Percentiles rank a stretch among this genome's conserved stretches.
Evolutionary conservation across 805 yeast species (phyloP).

Genomic region (Saccharomycopsis babjevae): DNA sequence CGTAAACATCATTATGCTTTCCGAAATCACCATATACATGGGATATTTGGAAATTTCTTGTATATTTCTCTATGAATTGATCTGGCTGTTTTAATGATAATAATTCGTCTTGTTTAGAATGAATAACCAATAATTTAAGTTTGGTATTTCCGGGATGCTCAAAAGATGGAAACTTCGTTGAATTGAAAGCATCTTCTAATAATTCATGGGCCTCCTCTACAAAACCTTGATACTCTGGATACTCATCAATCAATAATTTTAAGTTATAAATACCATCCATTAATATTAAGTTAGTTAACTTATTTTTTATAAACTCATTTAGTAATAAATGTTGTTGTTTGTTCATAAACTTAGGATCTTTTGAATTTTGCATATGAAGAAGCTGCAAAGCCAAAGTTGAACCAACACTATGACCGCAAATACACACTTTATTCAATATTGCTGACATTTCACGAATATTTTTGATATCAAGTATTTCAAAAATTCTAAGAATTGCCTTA

Average conservation of each 20-base stretch:
- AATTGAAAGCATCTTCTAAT: slow-evolving; percentile 20
- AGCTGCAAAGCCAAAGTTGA: slow-evolving; percentile 54
- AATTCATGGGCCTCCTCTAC: slow-evolving; percentile 47
- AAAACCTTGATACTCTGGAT: slow-evolving; percentile 48
- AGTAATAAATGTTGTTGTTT: neutral
- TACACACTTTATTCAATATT: slow-evolving; percentile 4
- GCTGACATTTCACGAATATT: neutral
- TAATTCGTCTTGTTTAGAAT: slow-evolving; percentile 61
- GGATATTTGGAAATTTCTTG: slow-evolving; percentile 14
- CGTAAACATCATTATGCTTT: slow-evolving; percentile 55
- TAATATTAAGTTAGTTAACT: slow-evolving; percentile 25
- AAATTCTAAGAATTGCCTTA: slow-evolving; percentile 28
- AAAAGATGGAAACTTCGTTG: slow-evolving; percentile 15
- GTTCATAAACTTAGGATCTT: neutral
- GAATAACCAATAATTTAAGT: slow-evolving; percentile 34
- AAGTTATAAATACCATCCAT: slow-evolving; percentile 68
- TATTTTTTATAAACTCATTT: neutral
- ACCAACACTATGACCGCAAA: slow-evolving; percentile 78
- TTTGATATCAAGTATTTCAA: slow-evolving; percentile 12
- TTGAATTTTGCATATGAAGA: slow-evolving; percentile 23
- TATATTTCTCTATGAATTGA: slow-evolving; percentile 29
- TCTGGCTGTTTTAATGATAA: slow-evolving; percentile 42
- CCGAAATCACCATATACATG: slow-evolving; percentile 38
- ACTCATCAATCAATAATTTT: slow-evolving; percentile 41
- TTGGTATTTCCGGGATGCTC: neutral